These are phyloP conservation scores for Colletotrichum sp. DNA, from an alignment of 2,329 filamentous ascomycete genomes.

Conservation along the genomic window DNA sequence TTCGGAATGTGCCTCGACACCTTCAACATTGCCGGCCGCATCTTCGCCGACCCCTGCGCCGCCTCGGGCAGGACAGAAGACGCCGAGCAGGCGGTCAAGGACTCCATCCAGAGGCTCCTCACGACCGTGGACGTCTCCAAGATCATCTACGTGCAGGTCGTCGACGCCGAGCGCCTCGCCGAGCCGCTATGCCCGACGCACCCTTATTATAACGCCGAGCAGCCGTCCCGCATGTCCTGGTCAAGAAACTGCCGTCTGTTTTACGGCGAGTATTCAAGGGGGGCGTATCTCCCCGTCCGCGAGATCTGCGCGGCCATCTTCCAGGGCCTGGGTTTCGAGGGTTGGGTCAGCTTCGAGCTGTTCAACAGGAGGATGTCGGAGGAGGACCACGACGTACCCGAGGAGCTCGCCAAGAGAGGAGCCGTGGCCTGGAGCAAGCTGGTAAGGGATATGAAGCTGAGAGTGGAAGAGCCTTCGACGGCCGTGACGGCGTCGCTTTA, in stretches of 20 bases:
- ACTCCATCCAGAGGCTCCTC: constrained; percentile 61
- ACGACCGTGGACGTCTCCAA: constrained; percentile 63
- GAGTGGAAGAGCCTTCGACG: constrained; percentile 26
- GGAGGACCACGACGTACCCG: constrained; percentile 52
- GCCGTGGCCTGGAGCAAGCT: constrained; percentile 57
- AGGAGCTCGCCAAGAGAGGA: constrained; percentile 63
- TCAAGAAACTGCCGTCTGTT: constrained; percentile 72
- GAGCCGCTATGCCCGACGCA: constrained; percentile 59
- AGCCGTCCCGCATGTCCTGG: constrained; percentile 73
- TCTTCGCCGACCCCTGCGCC: constrained; percentile 70
- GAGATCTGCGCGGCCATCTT: constrained; percentile 67
- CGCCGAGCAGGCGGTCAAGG: constrained; percentile 59
- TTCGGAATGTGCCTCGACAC: constrained; percentile 81
- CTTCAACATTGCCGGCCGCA: constrained; percentile 76
- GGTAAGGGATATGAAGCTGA: constrained; percentile 39
- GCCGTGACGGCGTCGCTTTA: constrained; percentile 40
- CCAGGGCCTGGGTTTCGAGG: constrained; percentile 67
- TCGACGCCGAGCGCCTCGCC: constrained; percentile 71
- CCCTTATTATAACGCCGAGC: constrained; percentile 35
- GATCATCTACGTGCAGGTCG: constrained; percentile 79
- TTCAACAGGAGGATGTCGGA: constrained; percentile 68
- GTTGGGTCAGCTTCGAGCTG: constrained; percentile 75
- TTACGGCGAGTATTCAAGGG: constrained; percentile 59
- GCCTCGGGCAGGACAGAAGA: constrained; percentile 51
- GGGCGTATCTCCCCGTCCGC: constrained; percentile 71